phyloP scores from a whole-genome alignment of 805 yeast genomes.

The Starmerella powellii region DNA sequence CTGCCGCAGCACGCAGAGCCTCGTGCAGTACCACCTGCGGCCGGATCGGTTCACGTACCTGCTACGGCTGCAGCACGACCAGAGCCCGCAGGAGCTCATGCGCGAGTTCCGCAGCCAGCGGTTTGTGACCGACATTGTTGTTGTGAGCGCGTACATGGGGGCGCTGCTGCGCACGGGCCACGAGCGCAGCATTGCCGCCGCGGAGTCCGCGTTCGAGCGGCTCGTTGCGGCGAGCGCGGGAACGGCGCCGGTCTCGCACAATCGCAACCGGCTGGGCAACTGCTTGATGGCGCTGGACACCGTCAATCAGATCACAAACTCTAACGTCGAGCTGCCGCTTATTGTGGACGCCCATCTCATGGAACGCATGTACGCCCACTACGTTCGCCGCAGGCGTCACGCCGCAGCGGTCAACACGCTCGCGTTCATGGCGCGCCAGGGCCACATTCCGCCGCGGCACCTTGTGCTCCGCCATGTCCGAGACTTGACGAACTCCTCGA shows the following conservation, averaged over 20 bases:
- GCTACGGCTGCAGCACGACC: slow-evolving; percentile 17
- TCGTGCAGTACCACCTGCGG: slow-evolving; percentile 19
- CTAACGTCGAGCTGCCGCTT: slow-evolving; percentile 7
- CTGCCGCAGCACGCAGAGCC: slow-evolving; percentile 15
- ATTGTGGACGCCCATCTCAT: slow-evolving; percentile 3
- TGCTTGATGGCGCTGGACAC: slow-evolving; percentile 12
- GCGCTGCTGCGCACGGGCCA: slow-evolving; percentile 16
- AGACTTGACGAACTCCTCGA: background rate
- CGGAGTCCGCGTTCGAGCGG: slow-evolving; percentile 20
- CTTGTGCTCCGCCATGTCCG: background rate
- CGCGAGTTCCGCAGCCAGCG: slow-evolving; percentile 17
- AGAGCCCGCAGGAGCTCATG: slow-evolving; percentile 12
- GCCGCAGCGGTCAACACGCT: slow-evolving; percentile 8
- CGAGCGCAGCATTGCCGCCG: slow-evolving; percentile 21
- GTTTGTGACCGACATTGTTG: slow-evolving; percentile 23
- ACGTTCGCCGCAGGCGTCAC: slow-evolving; percentile 2
- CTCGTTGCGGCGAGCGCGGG: slow-evolving; percentile 3
- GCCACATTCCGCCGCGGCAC: slow-evolving; percentile 7
- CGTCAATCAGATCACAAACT: background rate
- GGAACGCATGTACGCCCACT: slow-evolving; percentile 5
- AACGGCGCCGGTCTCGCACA: background rate
- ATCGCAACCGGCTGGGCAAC: background rate
- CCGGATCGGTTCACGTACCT: slow-evolving; percentile 28
- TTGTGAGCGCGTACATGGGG: slow-evolving; percentile 22
- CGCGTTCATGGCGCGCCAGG: slow-evolving; percentile 13